phyloP scores from a whole-genome alignment of 768 basidiomycete genomes.

The Dentipellis sp. region DNA sequence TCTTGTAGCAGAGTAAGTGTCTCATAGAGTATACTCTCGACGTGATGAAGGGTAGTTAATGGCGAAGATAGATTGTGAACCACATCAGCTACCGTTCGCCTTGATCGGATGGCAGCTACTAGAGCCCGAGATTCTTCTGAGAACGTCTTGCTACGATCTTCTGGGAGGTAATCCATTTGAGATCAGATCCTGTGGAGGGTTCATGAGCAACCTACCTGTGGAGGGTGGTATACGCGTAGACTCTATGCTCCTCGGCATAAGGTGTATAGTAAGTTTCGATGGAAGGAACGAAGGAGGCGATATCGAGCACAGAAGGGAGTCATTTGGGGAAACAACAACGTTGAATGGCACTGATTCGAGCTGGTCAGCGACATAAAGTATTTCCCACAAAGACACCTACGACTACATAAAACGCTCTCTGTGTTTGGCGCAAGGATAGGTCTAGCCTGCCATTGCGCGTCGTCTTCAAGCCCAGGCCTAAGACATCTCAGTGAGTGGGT shows the following conservation, averaged over 20 bases:
- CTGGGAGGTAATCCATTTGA: neutral
- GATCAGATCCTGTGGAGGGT: neutral
- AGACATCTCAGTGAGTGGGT: neutral
- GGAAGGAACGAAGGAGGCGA: slow-evolving; percentile 20
- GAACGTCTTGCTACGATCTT: slow-evolving; percentile 8
- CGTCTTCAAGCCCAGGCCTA: neutral
- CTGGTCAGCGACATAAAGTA: neutral
- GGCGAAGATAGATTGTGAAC: slow-evolving; percentile 42
- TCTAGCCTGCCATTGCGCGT: neutral
- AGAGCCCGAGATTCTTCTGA: slow-evolving; percentile 15
- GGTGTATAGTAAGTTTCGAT: slow-evolving; percentile 8
- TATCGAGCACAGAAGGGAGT: slow-evolving; percentile 42
- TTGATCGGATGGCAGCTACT: slow-evolving; percentile 37
- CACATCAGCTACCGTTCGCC: slow-evolving; percentile 49
- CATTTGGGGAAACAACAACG: slow-evolving; percentile 49
- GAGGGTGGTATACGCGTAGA: slow-evolving; percentile 4
- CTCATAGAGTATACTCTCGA: slow-evolving; percentile 38
- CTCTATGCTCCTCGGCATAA: slow-evolving; percentile 2
- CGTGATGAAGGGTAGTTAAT: slow-evolving; percentile 30
- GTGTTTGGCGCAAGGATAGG: neutral
- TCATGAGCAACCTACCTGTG: slow-evolving; percentile 5
- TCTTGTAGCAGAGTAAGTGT: slow-evolving; percentile 38
- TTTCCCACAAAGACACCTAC: neutral
- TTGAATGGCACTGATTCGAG: slow-evolving; percentile 44
- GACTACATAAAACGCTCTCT: neutral